A percentile compares a stretch with the other conserved stretches of the same genome.
Conservation (phyloP, 306 rosid species). For the Pterocarpus santalinus region DNA sequence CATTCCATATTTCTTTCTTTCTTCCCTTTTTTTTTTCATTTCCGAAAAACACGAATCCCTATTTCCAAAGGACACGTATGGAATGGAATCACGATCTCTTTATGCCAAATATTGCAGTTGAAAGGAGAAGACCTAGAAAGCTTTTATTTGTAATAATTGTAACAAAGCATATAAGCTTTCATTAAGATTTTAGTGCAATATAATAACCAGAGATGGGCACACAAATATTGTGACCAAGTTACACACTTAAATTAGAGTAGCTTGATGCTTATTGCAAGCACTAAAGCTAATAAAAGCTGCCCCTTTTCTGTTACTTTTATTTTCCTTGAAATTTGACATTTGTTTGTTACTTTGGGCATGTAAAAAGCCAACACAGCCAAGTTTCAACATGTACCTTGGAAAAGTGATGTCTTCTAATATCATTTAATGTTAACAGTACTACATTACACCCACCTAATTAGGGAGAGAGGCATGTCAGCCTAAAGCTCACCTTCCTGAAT, state of each 20-base stretch:
- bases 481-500: slow-evolving; percentile 84
- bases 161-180: slow-evolving; percentile 7
- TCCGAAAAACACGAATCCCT: too few species aligned
- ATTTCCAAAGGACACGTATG: too few species aligned
- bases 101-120: too few species aligned
- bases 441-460: slow-evolving; percentile 25
- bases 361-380: slow-evolving; percentile 10
- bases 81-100: too few species aligned
- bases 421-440: slow-evolving; percentile 19
- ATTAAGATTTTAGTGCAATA: neutral
- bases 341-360: neutral
- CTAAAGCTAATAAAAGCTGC: neutral
- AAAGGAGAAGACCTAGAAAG: neutral
- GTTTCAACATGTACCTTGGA: neutral
- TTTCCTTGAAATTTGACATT: neutral
- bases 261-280: slow-evolving; percentile 1
- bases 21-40: too few species aligned
- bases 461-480: slow-evolving; percentile 29
- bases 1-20: neutral
- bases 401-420: slow-evolving; percentile 28
- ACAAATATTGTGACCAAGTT: neutral
- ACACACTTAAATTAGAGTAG: slow-evolving; percentile 20
- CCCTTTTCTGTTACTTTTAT: too few species aligned
- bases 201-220: too few species aligned
- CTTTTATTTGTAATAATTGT: neutral